Evolutionary conservation across 1,284 basidiomycete genomes (phyloP).

Genomic region (Neotropicomus parvogracilis): DNA sequence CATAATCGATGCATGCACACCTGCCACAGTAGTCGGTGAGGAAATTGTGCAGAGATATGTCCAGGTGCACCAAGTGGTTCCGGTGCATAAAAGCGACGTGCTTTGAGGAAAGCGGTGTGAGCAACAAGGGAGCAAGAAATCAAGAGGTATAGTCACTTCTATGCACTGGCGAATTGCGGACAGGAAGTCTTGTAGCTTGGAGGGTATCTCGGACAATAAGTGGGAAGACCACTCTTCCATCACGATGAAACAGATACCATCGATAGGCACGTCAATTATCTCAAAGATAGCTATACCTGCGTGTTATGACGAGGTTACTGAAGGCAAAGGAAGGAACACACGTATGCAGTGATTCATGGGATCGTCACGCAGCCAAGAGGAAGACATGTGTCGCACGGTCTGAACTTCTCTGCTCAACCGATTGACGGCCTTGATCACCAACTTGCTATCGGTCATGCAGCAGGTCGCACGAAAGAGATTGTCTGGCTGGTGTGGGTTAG

Average conservation of each 20-base stretch:
- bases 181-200: constrained; percentile 51
- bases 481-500: constrained; percentile 48
- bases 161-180: constrained; percentile 60
- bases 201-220: constrained; percentile 49
- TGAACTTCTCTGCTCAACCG: constrained; percentile 58
- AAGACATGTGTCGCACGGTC: constrained; percentile 52
- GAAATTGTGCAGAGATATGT: constrained; percentile 66
- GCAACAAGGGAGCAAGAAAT: not conserved
- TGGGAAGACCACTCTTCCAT: constrained; percentile 77
- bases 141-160: constrained; percentile 41
- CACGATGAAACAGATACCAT: constrained; percentile 60
- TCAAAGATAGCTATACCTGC: constrained; percentile 54
- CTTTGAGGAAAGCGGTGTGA: constrained; percentile 34
- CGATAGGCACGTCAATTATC: constrained; percentile 51
- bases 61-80: constrained; percentile 62
- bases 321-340: constrained; percentile 34
- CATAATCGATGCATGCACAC: constrained; percentile 72
- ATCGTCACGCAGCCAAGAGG: constrained; percentile 48
- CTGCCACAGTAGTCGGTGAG: constrained; percentile 58
- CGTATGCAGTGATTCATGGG: constrained; percentile 74
- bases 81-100: constrained; percentile 68
- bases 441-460: constrained; percentile 45
- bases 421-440: constrained; percentile 68
- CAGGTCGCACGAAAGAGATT: constrained; percentile 65
- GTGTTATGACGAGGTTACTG: constrained; percentile 5